phyloP scores from a whole-genome alignment of 1,284 basidiomycete genomes.

The Ganoderma meredithae region DNA sequence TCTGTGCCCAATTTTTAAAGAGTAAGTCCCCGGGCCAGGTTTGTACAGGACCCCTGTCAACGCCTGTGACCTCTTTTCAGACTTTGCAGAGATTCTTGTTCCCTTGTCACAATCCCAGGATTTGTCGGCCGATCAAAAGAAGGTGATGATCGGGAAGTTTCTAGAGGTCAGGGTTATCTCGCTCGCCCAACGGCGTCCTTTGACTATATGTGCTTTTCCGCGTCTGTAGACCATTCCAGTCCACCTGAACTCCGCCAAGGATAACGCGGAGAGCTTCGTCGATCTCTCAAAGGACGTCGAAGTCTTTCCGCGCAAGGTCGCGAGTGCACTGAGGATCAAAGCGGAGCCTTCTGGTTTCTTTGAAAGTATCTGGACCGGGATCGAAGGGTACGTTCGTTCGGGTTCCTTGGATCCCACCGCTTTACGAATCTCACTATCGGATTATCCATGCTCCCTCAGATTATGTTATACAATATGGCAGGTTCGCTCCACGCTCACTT shows the following conservation, averaged over 20 bases:
- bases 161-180: constrained; percentile 33
- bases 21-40: constrained; percentile 25
- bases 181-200: background rate
- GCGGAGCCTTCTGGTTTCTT: constrained; percentile 39
- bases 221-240: constrained; percentile 37
- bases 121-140: constrained; percentile 39
- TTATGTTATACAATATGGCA: constrained; percentile 42
- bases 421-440: background rate
- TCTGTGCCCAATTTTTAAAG: constrained; percentile 39
- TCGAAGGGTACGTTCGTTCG: constrained; percentile 37
- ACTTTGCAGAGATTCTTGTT: constrained; percentile 39
- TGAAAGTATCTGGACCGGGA: constrained; percentile 37
- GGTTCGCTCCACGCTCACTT: constrained; percentile 24
- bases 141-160: constrained; percentile 43
- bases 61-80: constrained; percentile 17
- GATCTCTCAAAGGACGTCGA: constrained; percentile 41
- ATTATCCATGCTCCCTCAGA: constrained; percentile 18
- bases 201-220: background rate
- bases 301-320: constrained; percentile 41
- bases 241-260: constrained; percentile 37
- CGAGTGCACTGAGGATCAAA: constrained; percentile 36
- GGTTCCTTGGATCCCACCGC: background rate
- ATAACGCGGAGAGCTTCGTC: constrained; percentile 35
- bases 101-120: constrained; percentile 37
- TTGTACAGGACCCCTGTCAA: background rate